Evolutionary conservation across 1,284 basidiomycete genomes (phyloP), one percentile per base, ranked within the genome.

Genomic region (Erythrobasidium hasegawianum): DNA sequence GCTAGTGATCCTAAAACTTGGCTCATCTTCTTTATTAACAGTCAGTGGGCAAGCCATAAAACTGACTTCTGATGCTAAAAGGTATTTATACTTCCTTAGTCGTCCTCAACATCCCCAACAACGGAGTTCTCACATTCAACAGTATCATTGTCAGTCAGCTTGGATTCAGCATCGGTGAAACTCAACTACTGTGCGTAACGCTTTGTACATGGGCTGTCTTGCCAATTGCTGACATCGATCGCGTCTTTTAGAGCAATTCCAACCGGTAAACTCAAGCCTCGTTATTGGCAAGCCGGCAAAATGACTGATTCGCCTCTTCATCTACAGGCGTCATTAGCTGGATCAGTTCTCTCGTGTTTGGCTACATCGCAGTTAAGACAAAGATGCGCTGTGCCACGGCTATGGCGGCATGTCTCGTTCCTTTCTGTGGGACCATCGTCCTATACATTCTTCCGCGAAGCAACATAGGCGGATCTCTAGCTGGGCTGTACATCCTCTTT

Each of bases 281-380:
- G n/a, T n/a, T n/a, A n/a, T n/a, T n/a, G n/a, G n/a, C n/a, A n/a
- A n/a, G n/a, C n/a, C n/a, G n/a, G n/a, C n/a, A n/a, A n/a, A n/a
- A n/a, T n/a, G n/a, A n/a, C 75, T n/a, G 68, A 60, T 20, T 74
- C 75, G 52, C 74, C n/a, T n/a, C n/a, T n/a, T n/a, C n/a, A n/a
- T n/a, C 74, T 0, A 77, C 75, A 56, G 76, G 75, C 29, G 59
- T 76, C 13, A 70, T 76, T 40, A 69, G 67, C 9, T 76, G 73
- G 75, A 60, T 74, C 4, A 45, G 69, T 3, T 70, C 73, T 0
- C 64, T 76, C 33, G 13, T 73, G 33, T 70, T 73, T 54, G 64
- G 71, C 4, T 68, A 50, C 39, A 56, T 73, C 14, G 72, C 72
- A 0, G 62, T 62, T 39, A 72, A 70, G 47, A 74, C 64, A 2